phyloP scores from a whole-genome alignment of 352 stramenopile genomes.

The Globisporangium cylindrosporum region DNA sequence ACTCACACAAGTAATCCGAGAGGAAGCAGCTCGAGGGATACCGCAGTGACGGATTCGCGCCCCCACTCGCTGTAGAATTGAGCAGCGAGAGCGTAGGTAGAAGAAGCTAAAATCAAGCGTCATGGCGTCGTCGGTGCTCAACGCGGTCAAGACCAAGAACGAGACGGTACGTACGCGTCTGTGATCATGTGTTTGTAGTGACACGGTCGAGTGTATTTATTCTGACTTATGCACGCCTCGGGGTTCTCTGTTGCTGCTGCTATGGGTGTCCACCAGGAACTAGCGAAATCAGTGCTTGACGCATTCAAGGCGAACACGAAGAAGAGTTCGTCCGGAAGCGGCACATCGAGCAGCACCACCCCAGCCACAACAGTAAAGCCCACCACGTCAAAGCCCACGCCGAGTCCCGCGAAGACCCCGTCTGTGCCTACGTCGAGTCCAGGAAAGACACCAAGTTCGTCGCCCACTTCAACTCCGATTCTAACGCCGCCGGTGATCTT shows the following conservation, averaged over 20 bases:
- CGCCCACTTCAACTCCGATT: not conserved
- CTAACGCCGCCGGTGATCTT: not conserved
- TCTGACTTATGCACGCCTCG: not conserved
- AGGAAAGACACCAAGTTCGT: not conserved
- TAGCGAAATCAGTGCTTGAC: conserved; percentile 7
- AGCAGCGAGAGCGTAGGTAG: no score
- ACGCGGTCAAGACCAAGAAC: conserved; percentile 15
- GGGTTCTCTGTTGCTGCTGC: not conserved
- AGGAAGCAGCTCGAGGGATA: not conserved
- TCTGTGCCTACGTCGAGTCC: not conserved
- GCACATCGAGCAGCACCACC: not conserved
- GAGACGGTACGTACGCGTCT: conserved; percentile 5
- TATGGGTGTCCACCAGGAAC: not conserved
- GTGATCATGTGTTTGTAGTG: no score
- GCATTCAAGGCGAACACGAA: conserved; percentile 1
- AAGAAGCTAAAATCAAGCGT: not conserved
- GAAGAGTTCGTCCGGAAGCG: not conserved
- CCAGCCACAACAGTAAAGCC: not conserved
- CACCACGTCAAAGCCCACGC: not conserved
- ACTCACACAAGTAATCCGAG: no score
- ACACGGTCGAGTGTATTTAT: no score
- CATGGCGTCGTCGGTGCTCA: not conserved
- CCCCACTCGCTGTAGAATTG: no score
- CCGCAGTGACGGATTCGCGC: no score
- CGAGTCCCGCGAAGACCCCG: not conserved